phyloP scores from a whole-genome alignment of 257 asterid genomes.

The Mitragyna speciosa region DNA sequence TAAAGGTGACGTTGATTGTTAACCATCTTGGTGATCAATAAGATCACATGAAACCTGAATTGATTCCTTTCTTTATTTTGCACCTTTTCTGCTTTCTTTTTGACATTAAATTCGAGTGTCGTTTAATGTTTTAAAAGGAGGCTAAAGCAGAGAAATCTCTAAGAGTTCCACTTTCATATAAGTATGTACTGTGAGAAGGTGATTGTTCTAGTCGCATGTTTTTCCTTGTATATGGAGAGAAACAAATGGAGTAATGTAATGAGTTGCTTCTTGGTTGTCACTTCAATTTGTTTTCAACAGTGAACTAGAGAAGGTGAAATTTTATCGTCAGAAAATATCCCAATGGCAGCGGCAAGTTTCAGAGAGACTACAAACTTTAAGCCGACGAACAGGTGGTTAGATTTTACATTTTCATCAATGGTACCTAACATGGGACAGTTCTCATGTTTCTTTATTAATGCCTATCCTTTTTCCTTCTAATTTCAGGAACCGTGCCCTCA shows the following conservation, averaged over 20 bases:
- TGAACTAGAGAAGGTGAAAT: slow-evolving; percentile 89
- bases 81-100: neutral
- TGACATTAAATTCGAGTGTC: neutral
- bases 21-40: neutral
- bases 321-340: slow-evolving; percentile 71
- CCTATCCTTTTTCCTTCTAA: slow-evolving; percentile 16
- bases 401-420: neutral
- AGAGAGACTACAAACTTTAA: slow-evolving; percentile 69
- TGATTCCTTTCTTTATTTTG: neutral
- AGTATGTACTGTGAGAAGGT: neutral
- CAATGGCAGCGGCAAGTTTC: slow-evolving; percentile 87
- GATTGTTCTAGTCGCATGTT: neutral
- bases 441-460: neutral
- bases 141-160: neutral
- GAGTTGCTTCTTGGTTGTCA: neutral
- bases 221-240: neutral
- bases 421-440: neutral
- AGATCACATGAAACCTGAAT: neutral
- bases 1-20: neutral
- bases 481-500: slow-evolving; percentile 57
- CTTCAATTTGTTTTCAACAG: slow-evolving; percentile 32
- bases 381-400: slow-evolving; percentile 66
- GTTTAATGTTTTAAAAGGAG: neutral
- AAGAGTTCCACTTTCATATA: neutral
- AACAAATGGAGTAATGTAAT: neutral